A percentile compares a stretch with the other conserved stretches of the same genome.
phyloP scores from a whole-genome alignment of 164 flowering plant genomes.

The Houttuynia cordata region DNA sequence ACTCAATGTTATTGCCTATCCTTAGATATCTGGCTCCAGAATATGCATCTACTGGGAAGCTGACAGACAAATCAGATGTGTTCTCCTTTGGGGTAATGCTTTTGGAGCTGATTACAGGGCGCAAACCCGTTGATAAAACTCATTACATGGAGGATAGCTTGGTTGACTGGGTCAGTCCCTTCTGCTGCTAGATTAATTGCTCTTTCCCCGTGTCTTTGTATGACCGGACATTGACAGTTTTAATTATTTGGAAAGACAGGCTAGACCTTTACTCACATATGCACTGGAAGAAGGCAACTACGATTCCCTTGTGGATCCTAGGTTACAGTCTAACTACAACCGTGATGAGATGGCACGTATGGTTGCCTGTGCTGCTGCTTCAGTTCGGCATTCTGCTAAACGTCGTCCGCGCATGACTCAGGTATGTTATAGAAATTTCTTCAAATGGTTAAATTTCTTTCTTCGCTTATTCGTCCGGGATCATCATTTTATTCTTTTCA shows the following conservation, averaged over 20 bases:
- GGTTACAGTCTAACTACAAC: constrained; percentile 36
- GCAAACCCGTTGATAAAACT: constrained; percentile 53
- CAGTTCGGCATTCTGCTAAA: constrained; percentile 81
- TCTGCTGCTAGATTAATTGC: not conserved
- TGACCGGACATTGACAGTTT: not conserved
- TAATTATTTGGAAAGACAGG: constrained; percentile 31
- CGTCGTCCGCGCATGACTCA: constrained; percentile 89
- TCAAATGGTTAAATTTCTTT: not conserved
- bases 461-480: not conserved
- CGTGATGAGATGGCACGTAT: constrained; percentile 64
- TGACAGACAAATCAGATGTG: constrained; percentile 84
- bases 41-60: constrained; percentile 85
- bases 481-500: too few relatives aligned
- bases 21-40: constrained; percentile 92
- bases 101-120: constrained; percentile 84
- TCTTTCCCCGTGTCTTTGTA: not conserved
- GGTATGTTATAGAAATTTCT: constrained; percentile 24
- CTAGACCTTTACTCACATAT: constrained; percentile 63
- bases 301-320: constrained; percentile 55
- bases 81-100: constrained; percentile 93
- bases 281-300: constrained; percentile 68
- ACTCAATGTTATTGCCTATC: not conserved
- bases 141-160: constrained; percentile 66
- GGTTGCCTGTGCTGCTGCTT: constrained; percentile 88
- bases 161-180: constrained; percentile 79